phyloP scores from a whole-genome alignment of 805 yeast genomes.

The Saccharomycopsis guyanensis region DNA sequence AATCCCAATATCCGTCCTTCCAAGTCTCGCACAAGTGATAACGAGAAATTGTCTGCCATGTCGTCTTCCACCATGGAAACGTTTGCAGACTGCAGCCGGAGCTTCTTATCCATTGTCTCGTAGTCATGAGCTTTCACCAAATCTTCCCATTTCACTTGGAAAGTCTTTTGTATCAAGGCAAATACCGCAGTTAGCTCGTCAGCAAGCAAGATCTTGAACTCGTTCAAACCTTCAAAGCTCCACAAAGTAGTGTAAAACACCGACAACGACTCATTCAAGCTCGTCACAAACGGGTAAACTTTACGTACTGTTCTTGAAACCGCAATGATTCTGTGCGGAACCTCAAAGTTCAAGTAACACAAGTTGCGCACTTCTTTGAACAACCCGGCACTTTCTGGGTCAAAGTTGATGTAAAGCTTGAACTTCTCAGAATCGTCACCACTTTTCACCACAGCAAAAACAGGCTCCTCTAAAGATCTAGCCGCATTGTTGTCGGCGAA shows the following conservation, averaged over 20 bases:
- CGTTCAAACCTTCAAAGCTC: slow-evolving; percentile 31
- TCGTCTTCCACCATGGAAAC: slow-evolving; percentile 22
- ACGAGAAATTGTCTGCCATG: slow-evolving; percentile 27
- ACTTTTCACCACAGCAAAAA: slow-evolving; percentile 34
- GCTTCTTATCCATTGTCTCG: slow-evolving; percentile 23
- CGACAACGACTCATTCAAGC: slow-evolving; percentile 43
- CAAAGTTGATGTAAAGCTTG: slow-evolving; percentile 35
- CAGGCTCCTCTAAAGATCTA: slow-evolving; percentile 27
- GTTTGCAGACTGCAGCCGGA: not conserved
- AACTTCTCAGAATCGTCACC: slow-evolving; percentile 23
- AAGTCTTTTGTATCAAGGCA: slow-evolving; percentile 29
- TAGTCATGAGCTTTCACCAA: slow-evolving; percentile 44
- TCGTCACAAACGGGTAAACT: slow-evolving; percentile 50
- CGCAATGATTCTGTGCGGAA: slow-evolving; percentile 46
- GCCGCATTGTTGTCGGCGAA: slow-evolving; percentile 21
- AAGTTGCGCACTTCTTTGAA: slow-evolving; percentile 50
- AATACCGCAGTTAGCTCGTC: slow-evolving; percentile 30
- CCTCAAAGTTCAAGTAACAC: slow-evolving; percentile 40
- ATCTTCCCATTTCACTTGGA: slow-evolving; percentile 45
- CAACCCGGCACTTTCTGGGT: slow-evolving; percentile 33
- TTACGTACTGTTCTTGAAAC: slow-evolving; percentile 43
- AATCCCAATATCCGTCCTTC: slow-evolving; percentile 29
- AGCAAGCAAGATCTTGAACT: slow-evolving; percentile 35
- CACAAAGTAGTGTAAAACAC: slow-evolving; percentile 31
- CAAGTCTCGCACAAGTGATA: slow-evolving; percentile 27